Conservation (phyloP, 768 basidiomycete genomes). For the Mycena belliarum region DNA sequence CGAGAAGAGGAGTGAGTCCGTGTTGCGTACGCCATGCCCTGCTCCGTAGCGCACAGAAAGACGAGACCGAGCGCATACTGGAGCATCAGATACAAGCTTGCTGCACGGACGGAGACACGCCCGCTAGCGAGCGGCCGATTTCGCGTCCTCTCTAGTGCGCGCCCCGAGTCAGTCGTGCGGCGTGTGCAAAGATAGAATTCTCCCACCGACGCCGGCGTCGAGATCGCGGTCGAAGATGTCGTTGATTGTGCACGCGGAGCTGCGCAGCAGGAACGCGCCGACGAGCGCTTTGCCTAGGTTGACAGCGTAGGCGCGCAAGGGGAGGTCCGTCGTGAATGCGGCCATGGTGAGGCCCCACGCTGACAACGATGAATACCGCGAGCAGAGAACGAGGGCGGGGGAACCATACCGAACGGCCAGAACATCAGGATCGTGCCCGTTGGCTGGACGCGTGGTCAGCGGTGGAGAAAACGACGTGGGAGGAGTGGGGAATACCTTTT, state of each 20-base stretch:
- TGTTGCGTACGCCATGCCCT: conserved; percentile 35
- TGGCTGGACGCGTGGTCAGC: conserved; percentile 33
- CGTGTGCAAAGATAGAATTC: conserved; percentile 22
- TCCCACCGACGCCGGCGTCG: conserved; percentile 56
- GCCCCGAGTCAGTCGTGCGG: not conserved
- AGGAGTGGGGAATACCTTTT: conserved; percentile 37
- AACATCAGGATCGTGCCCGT: conserved; percentile 54
- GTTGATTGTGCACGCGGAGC: conserved; percentile 56
- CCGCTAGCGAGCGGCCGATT: conserved; percentile 51
- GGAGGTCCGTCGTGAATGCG: conserved; percentile 37
- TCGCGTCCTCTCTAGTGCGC: conserved; percentile 45
- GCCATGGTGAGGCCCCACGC: conserved; percentile 54
- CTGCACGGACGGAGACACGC: conserved; percentile 44
- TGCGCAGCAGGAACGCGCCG: conserved; percentile 43
- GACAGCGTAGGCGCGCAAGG: conserved; percentile 31
- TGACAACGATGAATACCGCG: not conserved
- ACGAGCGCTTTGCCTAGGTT: conserved; percentile 37
- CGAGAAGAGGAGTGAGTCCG: conserved; percentile 1
- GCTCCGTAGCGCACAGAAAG: conserved; percentile 39
- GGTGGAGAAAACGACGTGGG: too few relatives aligned
- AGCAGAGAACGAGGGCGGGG: not conserved
- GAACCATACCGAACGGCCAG: conserved; percentile 50
- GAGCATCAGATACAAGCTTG: conserved; percentile 39
- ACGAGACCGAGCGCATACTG: conserved; percentile 42
- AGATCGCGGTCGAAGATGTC: conserved; percentile 56